Evolutionary conservation across 2,329 filamentous ascomycete genomes (phyloP), one percentile per base, ranked within the genome.

Genomic region (Beauveria caledonica): DNA sequence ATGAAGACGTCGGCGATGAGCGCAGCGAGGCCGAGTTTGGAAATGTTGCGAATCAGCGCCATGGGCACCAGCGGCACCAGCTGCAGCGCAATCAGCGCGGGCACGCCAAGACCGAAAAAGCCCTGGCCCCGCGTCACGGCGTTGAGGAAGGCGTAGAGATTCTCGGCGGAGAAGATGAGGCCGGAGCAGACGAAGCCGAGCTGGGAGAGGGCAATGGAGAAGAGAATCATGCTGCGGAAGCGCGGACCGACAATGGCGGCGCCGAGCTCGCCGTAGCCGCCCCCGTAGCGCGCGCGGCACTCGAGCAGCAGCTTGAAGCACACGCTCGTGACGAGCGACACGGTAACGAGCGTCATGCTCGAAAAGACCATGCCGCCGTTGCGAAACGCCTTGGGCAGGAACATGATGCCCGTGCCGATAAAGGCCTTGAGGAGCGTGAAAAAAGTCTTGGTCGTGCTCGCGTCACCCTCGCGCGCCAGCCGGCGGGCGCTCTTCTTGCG

Each of bases 321-420:
- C 11, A 87, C 69, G 67, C 85, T 87, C 49, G 86, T 89, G 65
- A 91, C 74, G 21, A 81, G 69, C 1, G 88, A 86, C 3, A 91
- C 82, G 10, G 77, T 73, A 50, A 91, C 72, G 64, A 92, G 80
- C 0, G 86, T 86, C 54, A 90, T 73, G 0, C 85, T 86, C 0
- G 88, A 90, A 69, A 92, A 92, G 11, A 90, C 75, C 56, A 92
- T 86, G 25, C 88, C 88, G 40, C 88, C 88, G 64, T 92, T 92
- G 68, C 84, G 84, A 73, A 91, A 92, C 0, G 88, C 88, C 69
- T 90, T 91, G 51, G 88, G 88, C 49, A 92, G 71, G 68, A 92
- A 92, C 85, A 92, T 90, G 70, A 92, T 91, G 63, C 88, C 88
- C 0, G 88, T 92, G 52, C 88, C 88, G 59, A 92, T 82, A 67